Evolutionary conservation across 495 filamentous ascomycete species (phyloP), one percentile per base, ranked within the genome.

Genomic region (Aspergillus nidulans): DNA sequence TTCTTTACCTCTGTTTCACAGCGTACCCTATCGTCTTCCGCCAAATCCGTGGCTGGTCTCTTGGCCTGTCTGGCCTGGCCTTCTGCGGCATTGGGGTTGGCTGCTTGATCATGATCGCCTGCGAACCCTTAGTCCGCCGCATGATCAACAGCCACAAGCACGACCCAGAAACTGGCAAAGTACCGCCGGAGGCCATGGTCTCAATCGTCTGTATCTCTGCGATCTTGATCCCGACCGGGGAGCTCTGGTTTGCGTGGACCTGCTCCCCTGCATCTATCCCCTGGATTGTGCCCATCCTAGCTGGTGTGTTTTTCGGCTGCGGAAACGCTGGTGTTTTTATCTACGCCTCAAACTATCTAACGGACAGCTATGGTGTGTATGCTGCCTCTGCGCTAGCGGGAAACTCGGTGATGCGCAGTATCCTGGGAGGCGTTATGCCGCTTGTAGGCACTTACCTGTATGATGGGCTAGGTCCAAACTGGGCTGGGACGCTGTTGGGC

Each of bases 1-100:
- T 91, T 49, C 75, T 96, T 0, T 95, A 95, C 63, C 79, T 95
- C 26, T 91, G 89, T 70, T 96, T 95, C 71, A 83, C 90, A 16
- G 86, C 88, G 9, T 86, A 84, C 57, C 90, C 90, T 1, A 84
- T 92, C 41, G 83, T 92, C 51, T 95, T 92, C 69, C 75, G 78
- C 7, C 66, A 85, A 8, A 72, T 87, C 47, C 85, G 90, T 13
- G 85, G 85, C 43, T 95, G 89, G 90, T 77, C 76, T 0, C 70
- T 80, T 1, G 82, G 85, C n/a, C 65, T 87, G 30, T 80, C 82
- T 0, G 90, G 89, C 1, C 81, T 95, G 3, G 73, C 86, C 8
- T 95, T 91, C 65, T 61, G 81, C 1, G 89, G 90, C 10, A 90
- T 95, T 51, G 87, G 87, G 16, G 67, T 83, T 43, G 90, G 89